Evolutionary conservation across 352 stramenopile species (phyloP).

Genomic region (Plasmopara muralis): DNA sequence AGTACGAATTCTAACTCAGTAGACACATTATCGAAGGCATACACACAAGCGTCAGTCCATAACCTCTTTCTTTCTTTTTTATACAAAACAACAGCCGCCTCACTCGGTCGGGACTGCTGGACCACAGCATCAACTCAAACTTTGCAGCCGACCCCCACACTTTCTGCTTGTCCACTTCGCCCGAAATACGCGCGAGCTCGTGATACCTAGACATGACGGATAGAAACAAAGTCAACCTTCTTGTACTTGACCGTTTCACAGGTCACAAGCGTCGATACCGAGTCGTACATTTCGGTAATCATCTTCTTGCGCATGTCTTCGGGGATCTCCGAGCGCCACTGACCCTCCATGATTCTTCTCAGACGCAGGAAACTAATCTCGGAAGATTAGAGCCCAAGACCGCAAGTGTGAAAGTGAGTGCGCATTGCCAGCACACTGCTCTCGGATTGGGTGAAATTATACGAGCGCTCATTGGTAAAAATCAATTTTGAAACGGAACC

Average conservation of each 20-base stretch:
- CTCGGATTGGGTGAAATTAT: too few species aligned
- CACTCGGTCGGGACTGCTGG: conserved; percentile 63
- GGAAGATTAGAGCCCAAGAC: too few species aligned
- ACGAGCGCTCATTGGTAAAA: too few species aligned
- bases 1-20: conserved; percentile 51
- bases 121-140: conserved; percentile 85
- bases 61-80: neutral
- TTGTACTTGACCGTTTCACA: conserved; percentile 6
- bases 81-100: conserved; percentile 3
- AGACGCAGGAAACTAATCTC: neutral
- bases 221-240: neutral
- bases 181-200: conserved; percentile 75
- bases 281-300: conserved; percentile 81
- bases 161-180: conserved; percentile 78
- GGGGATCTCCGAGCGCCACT: conserved; percentile 73
- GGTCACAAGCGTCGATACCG: neutral
- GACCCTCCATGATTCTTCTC: conserved; percentile 38
- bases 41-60: conserved; percentile 8
- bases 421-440: too few species aligned
- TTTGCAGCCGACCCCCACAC: conserved; percentile 80
- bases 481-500: too few species aligned
- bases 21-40: neutral
- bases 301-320: conserved; percentile 82
- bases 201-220: conserved; percentile 53
- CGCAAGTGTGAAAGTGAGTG: too few species aligned